Evolutionary conservation across 345 rosid species (phyloP), one percentile per base, ranked within the genome.

Genomic region (Citropsis articulata): DNA sequence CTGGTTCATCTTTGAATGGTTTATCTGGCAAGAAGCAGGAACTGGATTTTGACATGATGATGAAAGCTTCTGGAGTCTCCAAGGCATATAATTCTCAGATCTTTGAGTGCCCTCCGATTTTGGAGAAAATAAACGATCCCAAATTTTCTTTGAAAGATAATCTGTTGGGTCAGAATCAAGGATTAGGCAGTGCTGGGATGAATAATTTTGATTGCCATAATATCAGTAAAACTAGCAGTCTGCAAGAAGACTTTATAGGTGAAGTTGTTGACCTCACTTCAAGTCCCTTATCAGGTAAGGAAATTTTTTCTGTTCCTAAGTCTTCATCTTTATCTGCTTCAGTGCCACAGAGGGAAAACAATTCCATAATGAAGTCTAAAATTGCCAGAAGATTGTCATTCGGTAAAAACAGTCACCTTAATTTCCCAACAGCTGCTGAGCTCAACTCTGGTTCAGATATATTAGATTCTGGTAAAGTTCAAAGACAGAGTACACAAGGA

Each of bases 331-430:
- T 81, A 61, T 77, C 86, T 72, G 80, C 86, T 70, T 81, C 72
- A 72, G 80, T 77, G 62, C 85, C 87, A 77, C 90, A 86, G 78
- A 80, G 69, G 68, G 85, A 82, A 81, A 73, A 84, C 33, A 85
- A 87, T 73, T 78, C 85, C 53, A 77, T 72, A 53, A 89, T 83
- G 76, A 88, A 83, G 84, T 77, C 91, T 42, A 86, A 81, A 75
- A 77, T 77, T 69, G 87, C 83, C 19, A 86, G 96, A 82, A 89
- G 84, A 85, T 66, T 88, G 84, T 86, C 93, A 73, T 92, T 83
- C 75, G 79, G 73, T 62, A 85, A 57, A 73, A 72, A 80, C 81
- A 66, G 80, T 78, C 76, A 70, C 76, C 88, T 76, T 19, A 77
- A 66, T 82, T 88, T 89, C 80, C 91, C 91, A 42, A 83, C 80